Conservation (phyloP, 768 basidiomycete species). For the Tylopilus intermedius region DNA sequence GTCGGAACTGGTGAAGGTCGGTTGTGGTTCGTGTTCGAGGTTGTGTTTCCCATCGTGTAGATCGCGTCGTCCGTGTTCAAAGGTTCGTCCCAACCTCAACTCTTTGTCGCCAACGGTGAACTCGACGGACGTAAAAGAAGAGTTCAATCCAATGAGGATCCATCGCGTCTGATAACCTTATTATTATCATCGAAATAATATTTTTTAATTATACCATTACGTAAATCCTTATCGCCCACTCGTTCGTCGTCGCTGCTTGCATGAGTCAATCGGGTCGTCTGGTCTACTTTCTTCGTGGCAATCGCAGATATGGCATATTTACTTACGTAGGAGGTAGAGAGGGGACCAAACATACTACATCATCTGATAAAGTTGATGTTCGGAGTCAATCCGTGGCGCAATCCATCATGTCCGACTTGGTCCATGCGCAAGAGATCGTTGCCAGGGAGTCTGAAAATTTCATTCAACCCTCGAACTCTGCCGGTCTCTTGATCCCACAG, state of each 20-base stretch:
- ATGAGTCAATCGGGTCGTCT: too few species aligned
- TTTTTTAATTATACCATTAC: slow-evolving; percentile 7
- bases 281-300: background rate
- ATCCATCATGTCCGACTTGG: slow-evolving; percentile 15
- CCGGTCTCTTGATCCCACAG: slow-evolving; percentile 40
- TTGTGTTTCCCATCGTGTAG: slow-evolving; percentile 31
- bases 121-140: slow-evolving; percentile 34
- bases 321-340: background rate
- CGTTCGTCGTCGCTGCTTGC: background rate
- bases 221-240: background rate
- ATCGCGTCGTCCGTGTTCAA: slow-evolving; percentile 18
- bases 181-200: slow-evolving; percentile 12
- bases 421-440: background rate
- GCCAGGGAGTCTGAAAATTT: background rate
- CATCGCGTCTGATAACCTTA: slow-evolving; percentile 18
- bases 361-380: slow-evolving; percentile 2
- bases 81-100: slow-evolving; percentile 9
- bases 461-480: background rate
- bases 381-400: background rate
- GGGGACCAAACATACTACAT: slow-evolving; percentile 12
- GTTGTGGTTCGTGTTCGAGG: slow-evolving; percentile 28
- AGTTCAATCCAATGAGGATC: slow-evolving; percentile 24
- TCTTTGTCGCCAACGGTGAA: slow-evolving; percentile 18
- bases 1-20: slow-evolving; percentile 23
- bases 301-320: background rate